Percentiles rank a stretch among this genome's conserved stretches.
phyloP scores from a whole-genome alignment of 208 protist genomes.

The Phytomonas sp. region DNA sequence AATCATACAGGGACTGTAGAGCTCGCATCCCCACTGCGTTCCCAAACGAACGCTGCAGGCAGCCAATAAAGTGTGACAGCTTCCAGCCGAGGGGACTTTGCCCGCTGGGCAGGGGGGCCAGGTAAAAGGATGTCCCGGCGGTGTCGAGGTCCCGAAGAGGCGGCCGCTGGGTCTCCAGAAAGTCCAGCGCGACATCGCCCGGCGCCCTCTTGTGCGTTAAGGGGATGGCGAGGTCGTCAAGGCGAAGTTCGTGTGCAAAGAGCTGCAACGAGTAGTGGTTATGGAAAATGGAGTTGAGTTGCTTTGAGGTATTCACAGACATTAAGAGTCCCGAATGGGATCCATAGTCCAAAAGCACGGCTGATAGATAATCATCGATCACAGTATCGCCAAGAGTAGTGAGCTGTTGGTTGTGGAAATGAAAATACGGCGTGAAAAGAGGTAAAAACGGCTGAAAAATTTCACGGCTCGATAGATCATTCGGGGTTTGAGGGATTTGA shows the following conservation, averaged over 20 bases:
- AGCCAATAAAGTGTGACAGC: slow-evolving; percentile 79
- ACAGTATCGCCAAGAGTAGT: slow-evolving; percentile 63
- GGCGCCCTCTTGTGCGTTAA: slow-evolving; percentile 6
- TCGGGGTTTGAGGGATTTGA: slow-evolving; percentile 1
- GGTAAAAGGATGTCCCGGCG: slow-evolving; percentile 62
- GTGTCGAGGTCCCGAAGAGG: slow-evolving; percentile 32
- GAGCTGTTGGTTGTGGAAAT: slow-evolving; percentile 62
- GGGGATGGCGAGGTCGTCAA: slow-evolving; percentile 49
- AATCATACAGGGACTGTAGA: slow-evolving; percentile 9
- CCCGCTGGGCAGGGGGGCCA: slow-evolving; percentile 39
- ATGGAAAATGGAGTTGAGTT: slow-evolving; percentile 68
- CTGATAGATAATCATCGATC: slow-evolving; percentile 63
- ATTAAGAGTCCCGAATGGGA: slow-evolving; percentile 32
- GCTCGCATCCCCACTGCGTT: neutral
- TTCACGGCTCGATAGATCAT: slow-evolving; percentile 4
- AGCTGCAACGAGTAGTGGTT: slow-evolving; percentile 70
- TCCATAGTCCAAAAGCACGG: slow-evolving; percentile 32
- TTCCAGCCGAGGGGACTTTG: slow-evolving; percentile 79
- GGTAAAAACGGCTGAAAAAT: slow-evolving; percentile 27
- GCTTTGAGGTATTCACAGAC: slow-evolving; percentile 40
- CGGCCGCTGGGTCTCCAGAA: slow-evolving; percentile 34
- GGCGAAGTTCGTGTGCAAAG: slow-evolving; percentile 60
- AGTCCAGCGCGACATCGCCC: slow-evolving; percentile 16
- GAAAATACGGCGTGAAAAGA: slow-evolving; percentile 45
- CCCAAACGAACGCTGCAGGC: slow-evolving; percentile 40